A percentile compares a stretch with the other conserved stretches of the same genome.
Evolutionary conservation across 1,139 yeast species (phyloP).

Genomic region (Pichia sorboxylosa): DNA sequence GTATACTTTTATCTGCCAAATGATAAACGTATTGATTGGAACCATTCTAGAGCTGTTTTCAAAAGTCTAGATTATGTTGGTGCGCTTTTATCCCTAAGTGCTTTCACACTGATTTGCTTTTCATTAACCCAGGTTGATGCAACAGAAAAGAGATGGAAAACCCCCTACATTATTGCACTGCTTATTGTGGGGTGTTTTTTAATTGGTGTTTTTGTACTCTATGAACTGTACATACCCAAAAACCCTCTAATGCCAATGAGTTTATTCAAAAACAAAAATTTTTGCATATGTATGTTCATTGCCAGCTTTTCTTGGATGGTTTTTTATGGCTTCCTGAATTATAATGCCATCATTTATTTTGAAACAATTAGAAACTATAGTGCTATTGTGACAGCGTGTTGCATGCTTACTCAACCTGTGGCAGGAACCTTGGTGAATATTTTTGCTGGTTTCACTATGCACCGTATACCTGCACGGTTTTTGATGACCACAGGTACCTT

Average conservation of each 20-base stretch:
- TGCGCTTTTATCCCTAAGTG: constrained; percentile 27
- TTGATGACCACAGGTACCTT: constrained; percentile 26
- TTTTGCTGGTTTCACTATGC: constrained; percentile 33
- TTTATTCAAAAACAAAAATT: constrained; percentile 28
- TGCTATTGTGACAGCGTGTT: constrained; percentile 31
- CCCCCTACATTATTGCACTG: constrained; percentile 34
- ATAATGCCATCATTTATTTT: constrained; percentile 30
- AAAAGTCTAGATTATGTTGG: constrained; percentile 29
- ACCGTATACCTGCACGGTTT: constrained; percentile 29
- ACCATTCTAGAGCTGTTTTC: constrained; percentile 17
- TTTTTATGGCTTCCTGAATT: constrained; percentile 29
- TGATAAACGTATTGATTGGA: constrained; percentile 20
- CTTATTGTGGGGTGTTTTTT: constrained; percentile 28
- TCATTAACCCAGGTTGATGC: constrained; percentile 31
- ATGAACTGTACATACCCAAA: constrained; percentile 28
- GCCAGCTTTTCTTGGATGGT: constrained; percentile 28
- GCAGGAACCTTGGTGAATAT: constrained; percentile 29
- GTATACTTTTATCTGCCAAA: constrained; percentile 26
- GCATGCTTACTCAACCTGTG: constrained; percentile 27
- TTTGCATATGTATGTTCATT: constrained; percentile 28
- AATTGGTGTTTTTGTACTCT: constrained; percentile 26
- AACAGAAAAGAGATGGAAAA: constrained; percentile 31
- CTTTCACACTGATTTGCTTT: constrained; percentile 31
- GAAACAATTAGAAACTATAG: constrained; percentile 27
- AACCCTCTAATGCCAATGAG: constrained; percentile 36